phyloP scores from a whole-genome alignment of 78 protist species.

The Dictyostelium brefeldianum region DNA sequence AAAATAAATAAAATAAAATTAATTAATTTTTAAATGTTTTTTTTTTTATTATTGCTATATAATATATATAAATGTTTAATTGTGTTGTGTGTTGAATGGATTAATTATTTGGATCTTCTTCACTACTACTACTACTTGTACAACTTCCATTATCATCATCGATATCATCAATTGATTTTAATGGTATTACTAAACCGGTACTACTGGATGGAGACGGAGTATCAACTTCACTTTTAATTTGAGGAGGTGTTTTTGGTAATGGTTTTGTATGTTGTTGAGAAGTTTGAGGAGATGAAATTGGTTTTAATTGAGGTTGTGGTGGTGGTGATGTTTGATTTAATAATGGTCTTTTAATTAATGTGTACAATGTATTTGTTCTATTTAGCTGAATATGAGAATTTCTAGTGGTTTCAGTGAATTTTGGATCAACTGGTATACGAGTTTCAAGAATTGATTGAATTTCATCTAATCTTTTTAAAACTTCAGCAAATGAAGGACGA shows the following conservation, averaged over 20 bases:
- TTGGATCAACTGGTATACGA: conserved; percentile 22
- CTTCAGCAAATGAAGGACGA: conserved; percentile 48
- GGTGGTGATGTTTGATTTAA: background rate
- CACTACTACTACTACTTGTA: conserved; percentile 24
- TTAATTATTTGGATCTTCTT: conserved; percentile 4
- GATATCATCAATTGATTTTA: background rate
- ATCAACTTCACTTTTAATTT: background rate
- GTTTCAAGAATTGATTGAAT: conserved; percentile 28
- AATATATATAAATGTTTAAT: background rate
- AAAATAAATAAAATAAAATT: background rate
- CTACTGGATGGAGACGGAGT: no score
- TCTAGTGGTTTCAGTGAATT: background rate
- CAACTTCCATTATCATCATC: no score
- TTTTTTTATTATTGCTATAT: background rate
- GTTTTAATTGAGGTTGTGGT: conserved; percentile 5
- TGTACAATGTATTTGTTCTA: background rate
- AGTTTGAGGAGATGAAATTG: background rate
- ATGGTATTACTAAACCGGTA: no score
- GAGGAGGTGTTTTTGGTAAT: conserved; percentile 8
- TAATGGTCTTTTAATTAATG: background rate
- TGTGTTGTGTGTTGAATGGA: background rate
- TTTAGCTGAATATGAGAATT: conserved; percentile 6
- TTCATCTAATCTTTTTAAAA: conserved; percentile 22
- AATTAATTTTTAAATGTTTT: background rate
- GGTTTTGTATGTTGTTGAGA: background rate